Percentiles rank a stretch among this genome's conserved stretches.
phyloP scores from a whole-genome alignment of 148 eudicot species.

The Talinum fruticosum region DNA sequence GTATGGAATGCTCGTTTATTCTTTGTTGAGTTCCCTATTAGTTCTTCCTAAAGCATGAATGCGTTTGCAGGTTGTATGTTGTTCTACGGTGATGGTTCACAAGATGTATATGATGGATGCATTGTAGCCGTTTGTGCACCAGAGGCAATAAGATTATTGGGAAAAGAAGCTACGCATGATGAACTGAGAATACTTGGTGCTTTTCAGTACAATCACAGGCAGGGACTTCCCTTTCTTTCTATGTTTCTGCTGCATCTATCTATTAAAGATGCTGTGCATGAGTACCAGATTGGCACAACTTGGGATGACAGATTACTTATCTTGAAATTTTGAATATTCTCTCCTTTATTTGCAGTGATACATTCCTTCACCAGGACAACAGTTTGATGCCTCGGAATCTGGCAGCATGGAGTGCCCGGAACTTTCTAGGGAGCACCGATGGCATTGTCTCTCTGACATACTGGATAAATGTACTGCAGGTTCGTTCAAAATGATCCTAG shows the following conservation, averaged over 20 bases:
- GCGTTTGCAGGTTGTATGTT: constrained; percentile 59
- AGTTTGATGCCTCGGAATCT: constrained; percentile 69
- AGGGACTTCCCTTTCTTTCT: neutral
- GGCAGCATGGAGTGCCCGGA: constrained; percentile 98
- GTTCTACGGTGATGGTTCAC: constrained; percentile 50
- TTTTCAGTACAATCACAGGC: constrained; percentile 83
- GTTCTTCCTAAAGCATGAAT: neutral
- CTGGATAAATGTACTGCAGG: constrained; percentile 97
- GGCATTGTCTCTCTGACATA: constrained; percentile 73
- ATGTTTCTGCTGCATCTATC: neutral
- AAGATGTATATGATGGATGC: constrained; percentile 58
- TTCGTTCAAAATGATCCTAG: too few relatives aligned
- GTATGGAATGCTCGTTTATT: too few relatives aligned
- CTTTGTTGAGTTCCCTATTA: neutral
- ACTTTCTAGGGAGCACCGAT: constrained; percentile 62
- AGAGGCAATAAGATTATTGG: constrained; percentile 65
- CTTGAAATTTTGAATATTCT: too few relatives aligned
- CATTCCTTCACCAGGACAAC: constrained; percentile 77
- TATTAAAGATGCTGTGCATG: too few relatives aligned
- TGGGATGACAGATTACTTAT: too few relatives aligned
- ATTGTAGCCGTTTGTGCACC: constrained; percentile 80
- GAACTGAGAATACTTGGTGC: constrained; percentile 78
- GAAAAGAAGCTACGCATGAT: constrained; percentile 64
- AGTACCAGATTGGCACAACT: too few relatives aligned
- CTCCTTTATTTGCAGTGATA: constrained; percentile 49